Evolutionary conservation across 345 rosid species (phyloP).

Genomic region (Theobroma cacao): DNA sequence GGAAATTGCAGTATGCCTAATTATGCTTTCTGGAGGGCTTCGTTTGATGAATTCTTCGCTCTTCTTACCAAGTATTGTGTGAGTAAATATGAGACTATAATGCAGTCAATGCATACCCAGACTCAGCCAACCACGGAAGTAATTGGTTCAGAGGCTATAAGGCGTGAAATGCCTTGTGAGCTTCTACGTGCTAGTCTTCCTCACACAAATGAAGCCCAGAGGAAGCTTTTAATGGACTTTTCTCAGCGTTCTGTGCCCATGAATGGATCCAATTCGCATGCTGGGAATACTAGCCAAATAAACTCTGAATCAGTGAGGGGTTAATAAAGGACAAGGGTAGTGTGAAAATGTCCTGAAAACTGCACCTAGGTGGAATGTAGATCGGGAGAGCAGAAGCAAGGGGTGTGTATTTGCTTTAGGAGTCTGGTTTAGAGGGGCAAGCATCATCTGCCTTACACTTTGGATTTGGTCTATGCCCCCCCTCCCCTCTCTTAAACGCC

Average conservation of each 20-base stretch:
- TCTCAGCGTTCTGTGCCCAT: constrained; percentile 56
- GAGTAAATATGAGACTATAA: constrained; percentile 79
- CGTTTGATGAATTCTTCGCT: constrained; percentile 81
- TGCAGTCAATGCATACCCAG: constrained; percentile 52
- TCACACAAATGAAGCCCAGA: constrained; percentile 79
- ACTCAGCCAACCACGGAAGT: constrained; percentile 43
- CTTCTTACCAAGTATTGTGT: constrained; percentile 92
- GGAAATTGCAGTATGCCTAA: constrained; percentile 48
- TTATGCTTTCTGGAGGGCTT: constrained; percentile 87
- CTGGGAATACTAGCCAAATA: constrained; percentile 41
- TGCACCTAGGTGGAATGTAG: background rate
- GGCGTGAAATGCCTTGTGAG: constrained; percentile 94
- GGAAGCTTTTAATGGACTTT: constrained; percentile 65
- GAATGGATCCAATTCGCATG: constrained; percentile 32
- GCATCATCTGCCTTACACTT: background rate
- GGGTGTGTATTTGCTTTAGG: background rate
- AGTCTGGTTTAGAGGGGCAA: background rate
- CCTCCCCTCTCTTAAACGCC: background rate
- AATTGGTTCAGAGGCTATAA: constrained; percentile 65
- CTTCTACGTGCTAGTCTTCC: constrained; percentile 91
- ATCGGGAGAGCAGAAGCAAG: background rate
- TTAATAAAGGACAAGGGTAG: constrained; percentile 21
- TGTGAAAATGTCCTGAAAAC: background rate
- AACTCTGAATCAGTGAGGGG: constrained; percentile 71
- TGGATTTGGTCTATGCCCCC: background rate